A percentile compares a stretch with the other conserved stretches of the same genome.
Evolutionary conservation across 192 early-diverging fungal species (phyloP).

Genomic region (Umbelopsis sp.): DNA sequence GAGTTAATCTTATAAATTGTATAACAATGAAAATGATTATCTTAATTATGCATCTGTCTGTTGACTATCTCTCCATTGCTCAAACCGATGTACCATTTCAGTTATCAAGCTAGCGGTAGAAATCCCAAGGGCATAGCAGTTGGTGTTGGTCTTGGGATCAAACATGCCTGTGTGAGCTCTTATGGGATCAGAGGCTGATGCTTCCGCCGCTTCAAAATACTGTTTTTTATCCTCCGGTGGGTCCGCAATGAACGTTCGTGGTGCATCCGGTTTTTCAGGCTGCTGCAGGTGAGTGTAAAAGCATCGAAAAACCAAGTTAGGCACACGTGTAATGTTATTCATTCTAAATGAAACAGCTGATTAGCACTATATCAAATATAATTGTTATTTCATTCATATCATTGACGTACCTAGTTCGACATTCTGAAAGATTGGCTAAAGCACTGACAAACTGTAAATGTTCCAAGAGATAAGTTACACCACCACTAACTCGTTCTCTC

Average conservation of each 20-base stretch:
- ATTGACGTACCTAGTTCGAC: conserved; percentile 39
- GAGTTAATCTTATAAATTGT: too few species aligned
- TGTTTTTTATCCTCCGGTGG: conserved; percentile 24
- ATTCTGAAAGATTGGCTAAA: conserved; percentile 43
- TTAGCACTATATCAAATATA: neutral
- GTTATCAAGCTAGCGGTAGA: conserved; percentile 18
- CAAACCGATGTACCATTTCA: conserved; percentile 22
- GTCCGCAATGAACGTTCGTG: conserved; percentile 30
- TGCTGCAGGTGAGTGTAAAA: conserved; percentile 21
- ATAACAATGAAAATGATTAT: too few species aligned
- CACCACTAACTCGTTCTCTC: conserved; percentile 33
- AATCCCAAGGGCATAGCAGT: conserved; percentile 24
- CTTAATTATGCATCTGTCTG: neutral
- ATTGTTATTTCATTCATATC: neutral
- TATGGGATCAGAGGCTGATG: conserved; percentile 21
- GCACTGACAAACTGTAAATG: conserved; percentile 55
- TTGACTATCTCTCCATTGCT: conserved; percentile 10
- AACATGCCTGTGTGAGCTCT: conserved; percentile 39
- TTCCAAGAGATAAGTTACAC: conserved; percentile 39
- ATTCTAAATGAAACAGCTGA: conserved; percentile 13
- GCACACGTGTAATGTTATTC: conserved; percentile 22
- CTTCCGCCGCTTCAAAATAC: conserved; percentile 23
- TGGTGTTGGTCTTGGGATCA: conserved; percentile 26
- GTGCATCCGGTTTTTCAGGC: neutral
- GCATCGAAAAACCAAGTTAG: conserved; percentile 30